Evolutionary conservation across 2,329 filamentous ascomycete species (phyloP), one percentile per base, ranked within the genome.

Genomic region (Lasiodiplodia hormozganensis): DNA sequence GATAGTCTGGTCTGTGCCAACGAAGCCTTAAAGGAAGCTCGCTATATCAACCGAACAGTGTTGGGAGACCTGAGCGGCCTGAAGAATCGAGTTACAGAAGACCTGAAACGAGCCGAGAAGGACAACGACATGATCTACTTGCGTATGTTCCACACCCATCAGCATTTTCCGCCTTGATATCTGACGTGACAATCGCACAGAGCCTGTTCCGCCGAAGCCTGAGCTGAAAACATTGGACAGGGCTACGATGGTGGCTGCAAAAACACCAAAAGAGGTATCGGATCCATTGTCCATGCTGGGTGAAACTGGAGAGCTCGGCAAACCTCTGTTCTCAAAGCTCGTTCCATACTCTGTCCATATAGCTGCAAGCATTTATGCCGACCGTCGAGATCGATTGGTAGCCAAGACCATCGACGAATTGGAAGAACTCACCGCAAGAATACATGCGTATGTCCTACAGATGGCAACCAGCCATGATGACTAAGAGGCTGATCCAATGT

Each of bases 41-140:
- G 88, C 62, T 94, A 94, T 78, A 86, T 98, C 69, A 96, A 90
- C 79, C 94, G 93, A 74, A 84, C 88, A 0, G 93, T 99, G 0
- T 82, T 92, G 3, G 90, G 90, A 1, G 96, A 98, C 77, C 82
- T 99, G 34, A 91, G 93, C 67, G 91, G 89, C 0, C 80, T 99
- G 69, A 97, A 96, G 82, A 90, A 85, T 69, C 90, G 91, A 70
- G 91, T 97, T 0, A 87, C 91, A 40, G 94, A 97, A 73, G 94
- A 97, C 72, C 76, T 99, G 72, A 97, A 96, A 80, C 86, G 95
- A 57, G 94, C 95, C 0, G 95, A 98, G 78, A 96, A 93, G 78
- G 96, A 99, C 76, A 99, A 99, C 72, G 95, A 99, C 77, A 85
- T 97, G 73, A 97, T 99, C 18, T 99, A 97, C 77, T 83, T 98